phyloP scores from a whole-genome alignment of 805 yeast species.

The Kodamaea laetipori region DNA sequence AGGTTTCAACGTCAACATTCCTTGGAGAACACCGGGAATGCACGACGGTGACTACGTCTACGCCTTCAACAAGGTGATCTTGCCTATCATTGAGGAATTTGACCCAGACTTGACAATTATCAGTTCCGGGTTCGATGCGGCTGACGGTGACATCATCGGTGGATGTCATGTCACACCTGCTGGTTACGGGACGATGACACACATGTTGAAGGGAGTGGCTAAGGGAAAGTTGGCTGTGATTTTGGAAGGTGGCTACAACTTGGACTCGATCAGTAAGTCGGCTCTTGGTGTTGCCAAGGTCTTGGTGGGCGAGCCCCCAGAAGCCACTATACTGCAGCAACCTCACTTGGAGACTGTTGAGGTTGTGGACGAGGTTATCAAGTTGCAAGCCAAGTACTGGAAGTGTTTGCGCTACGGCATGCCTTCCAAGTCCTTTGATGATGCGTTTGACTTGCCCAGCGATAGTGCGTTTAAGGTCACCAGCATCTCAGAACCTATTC shows the following conservation, averaged over 20 bases:
- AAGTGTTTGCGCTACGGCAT: constrained; percentile 73
- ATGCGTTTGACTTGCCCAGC: constrained; percentile 39
- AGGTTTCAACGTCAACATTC: constrained; percentile 87
- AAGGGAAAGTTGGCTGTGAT: constrained; percentile 86
- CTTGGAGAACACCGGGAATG: constrained; percentile 91
- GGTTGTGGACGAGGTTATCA: constrained; percentile 77
- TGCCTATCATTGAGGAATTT: constrained; percentile 88
- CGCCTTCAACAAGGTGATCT: constrained; percentile 80
- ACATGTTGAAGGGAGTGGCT: constrained; percentile 82
- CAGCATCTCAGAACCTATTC: constrained; percentile 70
- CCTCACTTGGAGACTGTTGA: constrained; percentile 80
- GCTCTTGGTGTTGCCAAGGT: constrained; percentile 93
- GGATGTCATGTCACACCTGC: constrained; percentile 95
- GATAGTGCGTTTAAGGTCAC: constrained; percentile 36
- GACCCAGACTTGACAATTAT: constrained; percentile 91
- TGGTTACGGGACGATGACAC: constrained; percentile 96
- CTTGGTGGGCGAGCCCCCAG: constrained; percentile 94
- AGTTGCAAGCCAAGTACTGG: constrained; percentile 86
- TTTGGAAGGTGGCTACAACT: constrained; percentile 94
- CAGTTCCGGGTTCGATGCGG: constrained; percentile 97
- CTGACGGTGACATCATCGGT: constrained; percentile 96
- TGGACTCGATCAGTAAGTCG: constrained; percentile 85
- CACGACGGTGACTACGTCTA: constrained; percentile 94
- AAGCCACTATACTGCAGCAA: constrained; percentile 59
- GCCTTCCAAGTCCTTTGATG: constrained; percentile 42